phyloP scores from a whole-genome alignment of 2,329 filamentous ascomycete species.

The Torrubiella hemipterigena region DNA sequence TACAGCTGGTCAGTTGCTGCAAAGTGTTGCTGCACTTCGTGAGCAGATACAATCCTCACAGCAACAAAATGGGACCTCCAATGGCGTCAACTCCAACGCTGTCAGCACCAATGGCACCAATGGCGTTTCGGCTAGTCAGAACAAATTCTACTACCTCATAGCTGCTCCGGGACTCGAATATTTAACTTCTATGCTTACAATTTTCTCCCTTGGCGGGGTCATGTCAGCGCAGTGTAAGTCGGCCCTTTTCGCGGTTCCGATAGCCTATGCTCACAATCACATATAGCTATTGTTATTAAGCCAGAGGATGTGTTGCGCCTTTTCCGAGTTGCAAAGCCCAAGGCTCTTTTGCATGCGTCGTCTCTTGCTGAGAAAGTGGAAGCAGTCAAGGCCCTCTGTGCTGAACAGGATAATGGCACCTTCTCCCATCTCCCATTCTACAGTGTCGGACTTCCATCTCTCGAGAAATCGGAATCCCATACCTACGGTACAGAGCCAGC shows the following conservation, averaged over 20 bases:
- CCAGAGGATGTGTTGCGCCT: conserved; percentile 1
- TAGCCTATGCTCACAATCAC: not conserved
- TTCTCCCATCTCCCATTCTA: not conserved
- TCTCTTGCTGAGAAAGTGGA: conserved; percentile 1
- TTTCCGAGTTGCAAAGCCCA: not conserved
- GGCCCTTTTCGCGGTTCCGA: not conserved
- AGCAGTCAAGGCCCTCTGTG: not conserved
- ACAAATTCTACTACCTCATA: conserved; percentile 1
- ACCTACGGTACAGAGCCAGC: not conserved
- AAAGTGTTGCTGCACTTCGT: conserved; percentile 1
- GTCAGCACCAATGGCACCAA: no score
- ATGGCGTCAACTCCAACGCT: not conserved
- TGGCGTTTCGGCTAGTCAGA: no score
- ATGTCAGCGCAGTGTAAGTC: conserved; percentile 1
- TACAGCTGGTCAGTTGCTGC: not conserved
- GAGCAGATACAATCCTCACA: not conserved
- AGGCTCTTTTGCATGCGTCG: not conserved
- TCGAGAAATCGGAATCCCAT: not conserved
- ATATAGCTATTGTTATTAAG: conserved; percentile 1
- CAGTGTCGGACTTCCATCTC: not conserved
- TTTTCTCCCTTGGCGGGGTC: not conserved
- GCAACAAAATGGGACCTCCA: not conserved
- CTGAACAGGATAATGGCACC: not conserved
- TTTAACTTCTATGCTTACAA: not conserved
- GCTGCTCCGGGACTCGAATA: not conserved